These are phyloP conservation scores for Nitzschia sp. DNA, from an alignment of 108 stramenopile genomes.

Conservation along the genomic window DNA sequence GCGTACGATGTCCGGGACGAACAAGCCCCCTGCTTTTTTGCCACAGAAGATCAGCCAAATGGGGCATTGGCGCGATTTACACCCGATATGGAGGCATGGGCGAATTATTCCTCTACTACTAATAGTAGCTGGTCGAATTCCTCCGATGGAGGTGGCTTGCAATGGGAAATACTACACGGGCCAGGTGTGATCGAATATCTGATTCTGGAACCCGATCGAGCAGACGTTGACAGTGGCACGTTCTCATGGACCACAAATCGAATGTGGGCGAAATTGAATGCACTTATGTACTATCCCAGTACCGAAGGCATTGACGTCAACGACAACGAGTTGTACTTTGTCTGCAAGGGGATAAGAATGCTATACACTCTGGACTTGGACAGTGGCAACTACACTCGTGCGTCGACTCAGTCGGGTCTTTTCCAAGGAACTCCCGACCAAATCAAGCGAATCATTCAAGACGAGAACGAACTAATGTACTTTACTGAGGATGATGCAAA, in stretches of 20 bases:
- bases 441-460: conserved; percentile 14
- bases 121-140: background rate
- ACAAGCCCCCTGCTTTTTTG: conserved; percentile 34
- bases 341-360: conserved; percentile 32
- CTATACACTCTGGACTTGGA: conserved; percentile 38
- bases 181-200: conserved; percentile 26
- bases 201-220: background rate
- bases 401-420: conserved; percentile 19
- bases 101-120: background rate
- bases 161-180: conserved; percentile 25
- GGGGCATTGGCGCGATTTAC: conserved; percentile 54
- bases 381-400: conserved; percentile 14
- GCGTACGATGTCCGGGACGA: conserved; percentile 18
- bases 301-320: conserved; percentile 42
- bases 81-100: conserved; percentile 1
- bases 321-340: conserved; percentile 26
- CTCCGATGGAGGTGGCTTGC: conserved; percentile 23
- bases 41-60: conserved; percentile 48
- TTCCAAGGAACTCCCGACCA: conserved; percentile 37
- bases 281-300: conserved; percentile 18
- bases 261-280: conserved; percentile 12
- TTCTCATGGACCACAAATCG: conserved; percentile 22
- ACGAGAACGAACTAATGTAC: conserved; percentile 36
- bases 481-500: conserved; percentile 48
- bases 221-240: background rate